Conservation (phyloP, 495 filamentous ascomycete species). For the Neurospora sp. region DNA sequence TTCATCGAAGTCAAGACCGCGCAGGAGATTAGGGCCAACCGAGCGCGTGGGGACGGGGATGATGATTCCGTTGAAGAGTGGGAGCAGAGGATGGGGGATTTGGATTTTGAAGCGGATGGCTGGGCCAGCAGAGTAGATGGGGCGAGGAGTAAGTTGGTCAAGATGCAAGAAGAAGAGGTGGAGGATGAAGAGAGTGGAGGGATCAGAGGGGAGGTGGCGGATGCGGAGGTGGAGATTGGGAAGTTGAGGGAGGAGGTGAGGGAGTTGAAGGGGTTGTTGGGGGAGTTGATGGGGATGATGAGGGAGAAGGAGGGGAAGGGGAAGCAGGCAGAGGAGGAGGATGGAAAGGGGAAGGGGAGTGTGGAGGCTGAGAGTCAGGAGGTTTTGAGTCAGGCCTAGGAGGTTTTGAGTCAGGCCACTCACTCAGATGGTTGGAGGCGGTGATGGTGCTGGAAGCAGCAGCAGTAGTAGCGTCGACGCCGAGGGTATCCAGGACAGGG, state of each 20-base stretch:
- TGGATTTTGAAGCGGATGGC: conserved; percentile 69
- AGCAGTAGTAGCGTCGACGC: neutral
- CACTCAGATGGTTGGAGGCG: neutral
- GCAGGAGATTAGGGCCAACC: conserved; percentile 55
- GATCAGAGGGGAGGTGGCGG: conserved; percentile 44
- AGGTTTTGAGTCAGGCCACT: too few species aligned
- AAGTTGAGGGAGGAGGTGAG: conserved; percentile 59
- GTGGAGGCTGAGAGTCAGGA: neutral
- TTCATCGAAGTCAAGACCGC: conserved; percentile 65
- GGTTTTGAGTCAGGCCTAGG: too few species aligned
- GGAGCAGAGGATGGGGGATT: conserved; percentile 64
- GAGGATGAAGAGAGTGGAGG: neutral
- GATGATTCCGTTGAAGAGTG: conserved; percentile 86
- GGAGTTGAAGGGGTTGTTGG: conserved; percentile 56
- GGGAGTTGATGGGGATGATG: conserved; percentile 44
- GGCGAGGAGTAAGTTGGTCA: conserved; percentile 59
- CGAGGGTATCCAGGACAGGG: too few species aligned
- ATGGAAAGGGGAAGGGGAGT: neutral
- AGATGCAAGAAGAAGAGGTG: neutral
- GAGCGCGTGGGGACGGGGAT: conserved; percentile 74
- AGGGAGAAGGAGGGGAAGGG: conserved; percentile 3
- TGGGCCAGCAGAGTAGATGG: conserved; percentile 68
- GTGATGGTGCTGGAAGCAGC: neutral
- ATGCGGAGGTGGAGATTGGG: conserved; percentile 54
- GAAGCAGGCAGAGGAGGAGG: neutral